Conservation (phyloP, 2,329 filamentous ascomycete genomes). For the Atkinsonella texensis region DNA sequence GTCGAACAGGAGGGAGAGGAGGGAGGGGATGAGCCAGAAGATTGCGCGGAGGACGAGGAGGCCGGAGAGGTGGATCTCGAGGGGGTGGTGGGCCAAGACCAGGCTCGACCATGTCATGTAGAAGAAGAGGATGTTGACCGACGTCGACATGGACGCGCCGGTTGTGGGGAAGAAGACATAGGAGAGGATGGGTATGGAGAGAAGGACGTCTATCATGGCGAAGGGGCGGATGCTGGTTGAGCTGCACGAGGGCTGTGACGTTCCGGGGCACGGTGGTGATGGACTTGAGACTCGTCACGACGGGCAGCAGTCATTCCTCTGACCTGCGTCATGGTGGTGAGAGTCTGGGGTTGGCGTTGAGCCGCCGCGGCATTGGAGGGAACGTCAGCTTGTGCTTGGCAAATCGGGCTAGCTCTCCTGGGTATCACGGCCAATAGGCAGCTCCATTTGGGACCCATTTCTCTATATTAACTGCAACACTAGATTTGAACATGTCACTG, state of each 20-base stretch:
- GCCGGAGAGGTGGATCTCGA: slow-evolving; percentile 64
- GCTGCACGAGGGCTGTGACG: not conserved
- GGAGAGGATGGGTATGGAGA: slow-evolving; percentile 62
- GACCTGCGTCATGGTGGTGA: not conserved
- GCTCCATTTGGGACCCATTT: no score
- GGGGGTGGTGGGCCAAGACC: slow-evolving; percentile 61
- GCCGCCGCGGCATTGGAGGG: not conserved
- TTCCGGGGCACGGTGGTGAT: not conserved
- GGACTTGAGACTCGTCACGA: not conserved
- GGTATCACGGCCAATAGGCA: no score
- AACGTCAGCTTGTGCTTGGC: no score
- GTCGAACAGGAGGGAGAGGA: slow-evolving; percentile 64
- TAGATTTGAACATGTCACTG: no score
- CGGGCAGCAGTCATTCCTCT: no score
- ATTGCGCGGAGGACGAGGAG: slow-evolving; percentile 54
- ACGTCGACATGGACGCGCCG: slow-evolving; percentile 58
- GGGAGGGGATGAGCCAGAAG: slow-evolving; percentile 62
- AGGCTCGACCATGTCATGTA: slow-evolving; percentile 84
- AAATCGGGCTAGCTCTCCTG: no score
- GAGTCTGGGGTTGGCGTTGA: not conserved
- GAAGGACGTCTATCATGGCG: slow-evolving; percentile 47
- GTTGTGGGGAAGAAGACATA: slow-evolving; percentile 50
- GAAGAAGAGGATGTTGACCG: slow-evolving; percentile 77
- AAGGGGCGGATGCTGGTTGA: not conserved
- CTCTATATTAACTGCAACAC: no score